Evolutionary conservation across 176 grass and related monocot species (phyloP).

Genomic region (Hsuehochloa calcarea): DNA sequence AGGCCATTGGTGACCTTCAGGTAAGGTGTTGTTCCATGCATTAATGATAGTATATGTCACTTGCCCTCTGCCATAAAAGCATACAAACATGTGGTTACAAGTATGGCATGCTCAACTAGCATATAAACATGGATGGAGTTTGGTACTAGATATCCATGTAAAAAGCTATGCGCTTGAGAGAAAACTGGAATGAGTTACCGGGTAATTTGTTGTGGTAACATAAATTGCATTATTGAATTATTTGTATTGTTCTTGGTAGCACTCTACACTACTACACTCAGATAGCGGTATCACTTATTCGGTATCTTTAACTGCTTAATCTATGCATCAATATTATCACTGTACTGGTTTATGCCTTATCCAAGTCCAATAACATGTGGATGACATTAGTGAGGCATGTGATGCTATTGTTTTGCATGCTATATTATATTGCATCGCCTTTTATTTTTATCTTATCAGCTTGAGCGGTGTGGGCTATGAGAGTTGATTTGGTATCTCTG

Average conservation of each 20-base stretch:
- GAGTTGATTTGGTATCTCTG: neutral
- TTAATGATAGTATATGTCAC: neutral
- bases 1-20: constrained; percentile 98
- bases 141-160: neutral
- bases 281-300: neutral
- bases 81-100: neutral
- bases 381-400: neutral
- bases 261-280: neutral
- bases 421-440: neutral
- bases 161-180: neutral
- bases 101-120: neutral
- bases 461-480: neutral
- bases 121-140: neutral
- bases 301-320: neutral
- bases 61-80: neutral
- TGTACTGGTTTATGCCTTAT: neutral
- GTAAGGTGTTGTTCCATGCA: constrained; percentile 37
- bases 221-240: neutral
- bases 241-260: neutral
- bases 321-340: constrained; percentile 15
- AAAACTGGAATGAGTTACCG: neutral
- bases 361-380: neutral
- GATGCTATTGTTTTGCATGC: neutral
- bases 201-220: neutral
- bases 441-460: neutral